Percentiles rank a stretch among this genome's conserved stretches.
These are phyloP conservation scores for Mucor sp. DNA, from an alignment of 371 early-diverging fungal genomes.

Conservation along the genomic window DNA sequence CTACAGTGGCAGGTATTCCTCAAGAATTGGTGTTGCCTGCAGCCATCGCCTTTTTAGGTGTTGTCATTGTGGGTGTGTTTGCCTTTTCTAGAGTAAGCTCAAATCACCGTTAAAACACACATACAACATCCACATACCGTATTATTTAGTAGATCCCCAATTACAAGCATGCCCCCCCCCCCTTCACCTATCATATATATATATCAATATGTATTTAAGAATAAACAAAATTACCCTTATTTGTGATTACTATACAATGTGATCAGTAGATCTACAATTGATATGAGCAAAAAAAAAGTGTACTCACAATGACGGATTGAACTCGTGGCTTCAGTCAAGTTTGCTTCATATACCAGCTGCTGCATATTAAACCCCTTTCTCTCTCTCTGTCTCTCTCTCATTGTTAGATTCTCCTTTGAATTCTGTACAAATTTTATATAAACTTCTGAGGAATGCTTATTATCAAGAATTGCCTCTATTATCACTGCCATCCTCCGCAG, in stretches of 20 bases:
- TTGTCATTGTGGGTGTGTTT: conserved; percentile 64
- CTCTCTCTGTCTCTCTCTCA: too few relatives aligned
- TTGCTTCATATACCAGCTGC: too few relatives aligned
- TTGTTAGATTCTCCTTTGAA: too few relatives aligned
- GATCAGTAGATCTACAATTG: neutral
- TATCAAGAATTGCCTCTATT: too few relatives aligned
- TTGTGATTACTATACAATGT: neutral
- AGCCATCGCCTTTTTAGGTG: conserved; percentile 60
- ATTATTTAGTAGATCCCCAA: neutral
- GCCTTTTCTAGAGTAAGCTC: conserved; percentile 43
- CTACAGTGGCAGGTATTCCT: conserved; percentile 41
- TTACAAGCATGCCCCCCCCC: neutral
- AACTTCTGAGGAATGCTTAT: too few relatives aligned
- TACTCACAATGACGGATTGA: too few relatives aligned
- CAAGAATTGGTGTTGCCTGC: conserved; percentile 63
- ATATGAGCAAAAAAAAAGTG: too few relatives aligned
- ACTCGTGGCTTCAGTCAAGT: too few relatives aligned
- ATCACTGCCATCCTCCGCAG: too few relatives aligned
- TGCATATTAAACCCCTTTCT: too few relatives aligned
- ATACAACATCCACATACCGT: too few relatives aligned
- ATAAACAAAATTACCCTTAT: neutral
- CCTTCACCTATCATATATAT: neutral
- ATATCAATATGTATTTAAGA: conserved; percentile 8
- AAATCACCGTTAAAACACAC: conserved; percentile 19
- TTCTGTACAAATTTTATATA: too few relatives aligned